phyloP scores from a whole-genome alignment of 495 filamentous ascomycete species.

The Lepraria neglecta region DNA sequence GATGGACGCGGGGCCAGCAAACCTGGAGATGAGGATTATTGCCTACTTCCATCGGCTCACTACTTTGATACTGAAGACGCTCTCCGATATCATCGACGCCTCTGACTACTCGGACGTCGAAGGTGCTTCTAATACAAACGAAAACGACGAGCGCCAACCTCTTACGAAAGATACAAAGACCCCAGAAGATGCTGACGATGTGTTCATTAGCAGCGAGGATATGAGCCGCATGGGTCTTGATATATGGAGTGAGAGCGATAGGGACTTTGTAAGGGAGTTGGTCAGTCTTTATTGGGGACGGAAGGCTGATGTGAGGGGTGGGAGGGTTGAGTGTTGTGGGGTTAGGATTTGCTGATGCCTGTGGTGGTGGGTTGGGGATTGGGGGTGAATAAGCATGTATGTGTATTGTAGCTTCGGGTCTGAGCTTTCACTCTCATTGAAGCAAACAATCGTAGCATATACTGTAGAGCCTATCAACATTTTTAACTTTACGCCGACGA shows the following conservation, averaged over 20 bases:
- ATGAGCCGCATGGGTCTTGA: conserved; percentile 78
- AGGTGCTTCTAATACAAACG: conserved; percentile 27
- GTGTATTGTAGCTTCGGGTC: not conserved
- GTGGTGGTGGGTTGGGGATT: not conserved
- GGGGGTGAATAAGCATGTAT: not conserved
- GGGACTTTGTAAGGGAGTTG: conserved; percentile 63
- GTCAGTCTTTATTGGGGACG: conserved; percentile 65
- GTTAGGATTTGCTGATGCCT: conserved; percentile 61
- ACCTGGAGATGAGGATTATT: conserved; percentile 66
- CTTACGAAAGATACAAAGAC: conserved; percentile 13
- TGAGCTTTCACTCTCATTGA: not conserved
- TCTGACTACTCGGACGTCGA: conserved; percentile 35
- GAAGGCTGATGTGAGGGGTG: conserved; percentile 60
- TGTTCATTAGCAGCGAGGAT: conserved; percentile 61
- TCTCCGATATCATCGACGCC: conserved; percentile 63
- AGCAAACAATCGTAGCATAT: too few species aligned
- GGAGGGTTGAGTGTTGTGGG: conserved; percentile 73
- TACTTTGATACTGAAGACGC: conserved; percentile 56
- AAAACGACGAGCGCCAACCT: conserved; percentile 23
- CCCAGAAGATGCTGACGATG: conserved; percentile 29
- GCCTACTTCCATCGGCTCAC: conserved; percentile 91
- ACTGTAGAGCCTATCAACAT: too few species aligned
- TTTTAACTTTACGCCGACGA: too few species aligned
- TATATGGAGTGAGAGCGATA: conserved; percentile 74
- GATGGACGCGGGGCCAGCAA: conserved; percentile 8